Conservation (phyloP, 2,329 filamentous ascomycete species). For the Colletotrichum gigasporum region DNA sequence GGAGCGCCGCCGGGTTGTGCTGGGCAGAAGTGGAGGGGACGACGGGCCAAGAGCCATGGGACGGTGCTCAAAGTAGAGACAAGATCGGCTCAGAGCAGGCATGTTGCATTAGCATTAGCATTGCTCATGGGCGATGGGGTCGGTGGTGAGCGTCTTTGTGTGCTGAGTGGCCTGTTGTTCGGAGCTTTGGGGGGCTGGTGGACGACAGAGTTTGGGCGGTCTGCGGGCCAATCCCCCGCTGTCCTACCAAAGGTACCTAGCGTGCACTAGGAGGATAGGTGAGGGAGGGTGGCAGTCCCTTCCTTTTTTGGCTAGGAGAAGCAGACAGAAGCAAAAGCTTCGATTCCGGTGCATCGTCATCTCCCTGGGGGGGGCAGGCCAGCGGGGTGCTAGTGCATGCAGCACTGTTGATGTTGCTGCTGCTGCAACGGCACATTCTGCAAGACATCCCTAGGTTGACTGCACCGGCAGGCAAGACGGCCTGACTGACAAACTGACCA, state of each 20-base stretch:
- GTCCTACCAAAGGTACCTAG: too few relatives aligned
- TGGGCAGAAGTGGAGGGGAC: constrained; percentile 13
- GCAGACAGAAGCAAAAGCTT: not conserved
- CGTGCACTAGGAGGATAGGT: too few relatives aligned
- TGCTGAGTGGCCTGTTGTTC: not conserved
- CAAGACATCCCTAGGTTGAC: not conserved
- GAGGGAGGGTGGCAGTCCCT: not conserved
- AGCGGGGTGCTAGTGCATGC: too few relatives aligned
- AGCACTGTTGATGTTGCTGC: not conserved
- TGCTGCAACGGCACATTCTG: not conserved
- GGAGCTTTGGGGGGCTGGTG: too few relatives aligned
- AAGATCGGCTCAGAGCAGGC: constrained; percentile 22
- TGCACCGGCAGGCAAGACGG: not conserved
- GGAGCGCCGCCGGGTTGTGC: constrained; percentile 7
- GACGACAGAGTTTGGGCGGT: not conserved
- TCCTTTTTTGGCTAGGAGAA: not conserved
- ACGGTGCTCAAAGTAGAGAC: constrained; percentile 30
- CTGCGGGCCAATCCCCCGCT: not conserved
- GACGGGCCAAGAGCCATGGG: constrained; percentile 12
- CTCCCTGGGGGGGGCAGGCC: too few relatives aligned
- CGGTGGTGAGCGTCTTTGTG: not conserved
- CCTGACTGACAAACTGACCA: not conserved
- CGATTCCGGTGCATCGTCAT: not conserved
- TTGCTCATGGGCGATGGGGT: too few relatives aligned
- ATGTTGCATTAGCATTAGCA: constrained; percentile 22